Percentiles rank a stretch among this genome's conserved stretches.
Evolutionary conservation across 768 basidiomycete species (phyloP).

Genomic region (Favolaschia claudopus): DNA sequence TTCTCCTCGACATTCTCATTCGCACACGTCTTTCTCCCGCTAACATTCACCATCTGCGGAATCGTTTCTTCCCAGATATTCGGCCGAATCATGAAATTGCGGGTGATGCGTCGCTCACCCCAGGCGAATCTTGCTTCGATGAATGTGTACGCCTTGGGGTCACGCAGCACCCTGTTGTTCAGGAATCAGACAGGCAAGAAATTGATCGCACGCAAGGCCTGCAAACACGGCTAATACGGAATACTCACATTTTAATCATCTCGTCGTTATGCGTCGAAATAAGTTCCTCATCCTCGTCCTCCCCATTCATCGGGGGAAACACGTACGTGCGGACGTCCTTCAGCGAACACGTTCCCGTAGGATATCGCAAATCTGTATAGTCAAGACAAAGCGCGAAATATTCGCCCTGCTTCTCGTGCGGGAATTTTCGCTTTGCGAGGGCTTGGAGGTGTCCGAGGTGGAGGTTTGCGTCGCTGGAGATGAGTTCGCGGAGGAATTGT

Average conservation of each 20-base stretch:
- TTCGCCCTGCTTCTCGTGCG: constrained; percentile 6
- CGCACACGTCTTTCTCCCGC: constrained; percentile 7
- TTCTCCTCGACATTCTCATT: constrained; percentile 11
- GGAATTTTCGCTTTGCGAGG: constrained; percentile 8
- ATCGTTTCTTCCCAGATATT: neutral
- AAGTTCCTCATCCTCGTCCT: constrained; percentile 3
- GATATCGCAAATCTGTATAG: constrained; percentile 15
- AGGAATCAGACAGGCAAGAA: neutral
- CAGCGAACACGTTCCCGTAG: constrained; percentile 20
- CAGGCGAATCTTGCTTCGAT: constrained; percentile 15
- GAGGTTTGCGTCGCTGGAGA: constrained; percentile 1
- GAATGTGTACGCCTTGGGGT: constrained; percentile 14
- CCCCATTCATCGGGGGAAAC: constrained; percentile 11
- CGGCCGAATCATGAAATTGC: constrained; percentile 13
- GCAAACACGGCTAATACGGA: neutral
- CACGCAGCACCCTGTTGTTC: constrained; percentile 8
- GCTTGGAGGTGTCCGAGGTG: constrained; percentile 8
- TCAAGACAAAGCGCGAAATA: constrained; percentile 17
- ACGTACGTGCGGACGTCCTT: constrained; percentile 22
- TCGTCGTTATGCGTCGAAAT: constrained; percentile 19
- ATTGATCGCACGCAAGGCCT: neutral
- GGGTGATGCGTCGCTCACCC: constrained; percentile 2
- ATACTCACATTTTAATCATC: constrained; percentile 16
- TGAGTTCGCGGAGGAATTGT: constrained; percentile 12
- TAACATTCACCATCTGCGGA: neutral